Base-by-base conservation (phyloP, 2,329 filamentous ascomycete species). In the Trichoderma koningiopsis region DNA sequence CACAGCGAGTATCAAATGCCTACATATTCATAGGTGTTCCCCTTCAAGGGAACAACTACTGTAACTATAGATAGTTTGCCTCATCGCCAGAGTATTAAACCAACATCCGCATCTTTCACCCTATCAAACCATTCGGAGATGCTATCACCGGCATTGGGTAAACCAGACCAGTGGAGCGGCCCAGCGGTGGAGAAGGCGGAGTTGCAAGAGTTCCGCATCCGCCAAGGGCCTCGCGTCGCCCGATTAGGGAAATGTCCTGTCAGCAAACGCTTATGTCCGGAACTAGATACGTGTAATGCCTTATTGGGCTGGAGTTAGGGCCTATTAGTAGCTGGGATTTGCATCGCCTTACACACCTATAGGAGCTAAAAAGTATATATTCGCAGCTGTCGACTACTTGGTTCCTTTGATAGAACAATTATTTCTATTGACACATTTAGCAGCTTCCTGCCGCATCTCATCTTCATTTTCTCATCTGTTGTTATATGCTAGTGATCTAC, bases 211-310 rank as follows among this genome's bases (percentile, higher is more conserved):
- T 47, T 52, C 52, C 52, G 60, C 33, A 19, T 19, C 35, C 52
- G 40, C 35, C 31, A 27, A 49, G 56, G 33, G 60, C 27, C 27
- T 1, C 8, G 19, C 22, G 33, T 47, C 4, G 31, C 56, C 57
- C 24, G 43, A 43, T 61, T 4, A 11, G 57, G 65, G 47, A 53
- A 55, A 61, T 55, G 11, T 35, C 57, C 19, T 68, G 65, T 68
- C 65, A 68, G 56, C 65, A 52, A 37, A 29, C 57, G 43, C 35
- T 68, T 68, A 68, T 60, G 47, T 68, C 65, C 65, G 65, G 24
- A 24, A 16, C 14, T 40, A 40, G 31, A 29, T 22, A 35, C 35
- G 40, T 43, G 40, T 43, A 43, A 43, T n/a, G 40, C 40, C 40
- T 43, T 6, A n/a, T 49, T 58, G 13, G 40, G 14, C 27, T 59